Evolutionary conservation across 2,329 filamentous ascomycete genomes (phyloP), one percentile per base, ranked within the genome.

Genomic region (Colletotrichum sp.): DNA sequence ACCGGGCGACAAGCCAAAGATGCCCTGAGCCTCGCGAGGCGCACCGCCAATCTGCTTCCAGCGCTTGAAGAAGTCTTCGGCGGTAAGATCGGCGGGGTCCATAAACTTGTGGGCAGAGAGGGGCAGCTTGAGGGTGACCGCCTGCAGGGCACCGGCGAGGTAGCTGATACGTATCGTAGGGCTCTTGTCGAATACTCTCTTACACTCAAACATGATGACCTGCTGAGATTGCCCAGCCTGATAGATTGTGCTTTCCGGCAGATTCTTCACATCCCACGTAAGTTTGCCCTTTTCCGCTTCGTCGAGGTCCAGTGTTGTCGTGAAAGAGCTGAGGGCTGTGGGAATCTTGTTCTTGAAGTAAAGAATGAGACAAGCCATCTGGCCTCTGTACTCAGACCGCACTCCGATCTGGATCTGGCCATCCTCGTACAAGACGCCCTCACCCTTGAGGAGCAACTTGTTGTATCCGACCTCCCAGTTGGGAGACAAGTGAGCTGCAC

Each of bases 1-100:
- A 32, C 89, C 89, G 2, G 83, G 83, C 2, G 87, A 85, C 13
- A 96, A 83, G 0, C 93, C 92, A 84, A 99, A 98, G 36, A 99
- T 95, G 64, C 91, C 91, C 83, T 99, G 97, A 0, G 95, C 93
- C 84, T 99, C 98, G 34, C 98, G 92, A 2, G 96, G 93, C 3
- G 92, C 92, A 7, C 95, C 95, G 14, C 97, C 97, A 80, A 99
- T 99, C 86, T 99, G 97, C 89, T 98, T 98, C 97, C 97, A 99
- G 68, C 98, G 91, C 89, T 98, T 98, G 91, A 99, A 99, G 86
- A 99, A 99, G 83, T 99, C 97, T 68, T 99, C 97, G 0, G 94
- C 92, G 8, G 92, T 92, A 52, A 99, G 88, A 72, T 97, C 94
- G 0, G 97, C 96, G 0, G 95, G 92, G 78, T 98, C 96, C 96